Evolutionary conservation across 768 basidiomycete species (phyloP).

Genomic region (Exidia glandulosa): DNA sequence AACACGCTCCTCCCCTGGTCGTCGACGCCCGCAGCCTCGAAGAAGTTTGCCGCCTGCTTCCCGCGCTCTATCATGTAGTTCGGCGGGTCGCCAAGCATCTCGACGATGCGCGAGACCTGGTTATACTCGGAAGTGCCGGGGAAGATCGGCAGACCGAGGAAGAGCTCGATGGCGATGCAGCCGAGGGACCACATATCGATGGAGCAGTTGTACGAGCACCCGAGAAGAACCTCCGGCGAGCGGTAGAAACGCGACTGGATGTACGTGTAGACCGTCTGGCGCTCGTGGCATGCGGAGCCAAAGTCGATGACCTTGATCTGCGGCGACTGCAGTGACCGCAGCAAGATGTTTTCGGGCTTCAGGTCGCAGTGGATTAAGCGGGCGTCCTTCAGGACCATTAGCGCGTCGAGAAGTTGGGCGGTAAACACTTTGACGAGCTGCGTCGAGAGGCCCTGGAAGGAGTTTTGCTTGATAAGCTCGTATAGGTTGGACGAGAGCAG

Average conservation of each 20-base stretch:
- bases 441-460: slow-evolving; percentile 93
- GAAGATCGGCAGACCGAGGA: slow-evolving; percentile 91
- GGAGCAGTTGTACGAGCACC: slow-evolving; percentile 84
- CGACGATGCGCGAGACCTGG: slow-evolving; percentile 90
- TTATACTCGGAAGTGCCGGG: slow-evolving; percentile 99
- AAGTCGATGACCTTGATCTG: slow-evolving; percentile 99
- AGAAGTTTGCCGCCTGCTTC: slow-evolving; percentile 91
- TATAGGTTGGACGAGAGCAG: slow-evolving; percentile 94
- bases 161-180: slow-evolving; percentile 96
- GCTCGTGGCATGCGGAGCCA: slow-evolving; percentile 96
- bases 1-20: slow-evolving; percentile 70
- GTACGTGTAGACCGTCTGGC: slow-evolving; percentile 99
- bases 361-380: slow-evolving; percentile 96
- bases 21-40: slow-evolving; percentile 66
- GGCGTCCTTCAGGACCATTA: slow-evolving; percentile 89
- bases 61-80: slow-evolving; percentile 90
- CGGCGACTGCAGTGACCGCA: slow-evolving; percentile 90
- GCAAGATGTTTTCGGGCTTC: slow-evolving; percentile 95
- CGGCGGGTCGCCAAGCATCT: slow-evolving; percentile 97
- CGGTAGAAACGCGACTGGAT: slow-evolving; percentile 99
- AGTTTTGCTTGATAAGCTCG: slow-evolving; percentile 99
- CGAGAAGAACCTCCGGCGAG: slow-evolving; percentile 91
- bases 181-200: slow-evolving; percentile 99
- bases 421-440: slow-evolving; percentile 99
- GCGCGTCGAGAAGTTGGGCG: slow-evolving; percentile 83